Evolutionary conservation across 352 stramenopile genomes (phyloP), one percentile per base, ranked within the genome.

Genomic region (Globisporangium acanthophoron): DNA sequence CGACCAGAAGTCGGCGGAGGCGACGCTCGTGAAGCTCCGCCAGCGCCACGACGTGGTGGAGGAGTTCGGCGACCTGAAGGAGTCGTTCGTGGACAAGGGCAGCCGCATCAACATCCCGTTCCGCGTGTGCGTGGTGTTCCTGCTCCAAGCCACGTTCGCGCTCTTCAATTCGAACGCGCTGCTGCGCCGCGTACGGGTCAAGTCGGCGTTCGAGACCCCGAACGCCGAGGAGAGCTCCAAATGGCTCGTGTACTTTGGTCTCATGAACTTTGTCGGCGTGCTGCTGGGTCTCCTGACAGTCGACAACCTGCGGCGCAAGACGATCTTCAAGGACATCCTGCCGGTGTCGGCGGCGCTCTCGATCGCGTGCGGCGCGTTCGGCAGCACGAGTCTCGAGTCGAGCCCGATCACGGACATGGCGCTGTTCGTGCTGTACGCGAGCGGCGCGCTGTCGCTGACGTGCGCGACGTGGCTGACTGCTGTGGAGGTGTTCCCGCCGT

Each of bases 301-400:
- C 12, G 86, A 95, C 59, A 92, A 80, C 49, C 60, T 95, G 41
- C 83, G 82, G n/a, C 83, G 86, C 61, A 95, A 95, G 67, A 95
- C 86, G 11, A 87, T 95, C 27, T 87, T 92, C 62, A 95, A 95
- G 64, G 86, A 93, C 49, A 82, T 93, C 48, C 52, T 95, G 43
- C 85, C 86, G 16, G 78, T 95, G 55, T 75, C 73, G 21, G 78
- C 73, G 8, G 64, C 67, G 1, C 63, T 95, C 16, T 80, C 84
- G 33, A 56, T 80, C 24, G 78, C 70, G 0, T 90, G 81, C 52
- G 80, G 84, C 11, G 80, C 73, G 8, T 39, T 94, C 9, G 73
- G 76, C 16, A 73, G 70, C n/a, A 71, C 75, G 24, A 70, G 69
- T 0, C 60, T 83, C 29, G 61, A 82, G 43, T 56, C 70, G 41